Evolutionary conservation across 108 stramenopile genomes (phyloP).

Genomic region (Skeletonema menzelii): DNA sequence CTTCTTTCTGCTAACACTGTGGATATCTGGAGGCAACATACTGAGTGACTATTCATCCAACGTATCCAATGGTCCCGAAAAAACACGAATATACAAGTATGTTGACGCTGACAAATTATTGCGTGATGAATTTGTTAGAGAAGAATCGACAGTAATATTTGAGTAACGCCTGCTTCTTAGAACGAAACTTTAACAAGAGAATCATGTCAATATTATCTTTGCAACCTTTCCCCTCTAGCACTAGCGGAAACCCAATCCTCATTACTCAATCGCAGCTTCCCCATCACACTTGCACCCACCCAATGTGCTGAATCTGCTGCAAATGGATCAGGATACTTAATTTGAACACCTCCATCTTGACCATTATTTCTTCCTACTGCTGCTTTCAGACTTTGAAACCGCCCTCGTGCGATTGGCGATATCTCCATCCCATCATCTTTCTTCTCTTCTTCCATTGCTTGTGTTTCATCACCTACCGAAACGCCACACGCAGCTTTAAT

Average conservation of each 20-base stretch:
- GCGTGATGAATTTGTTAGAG: conserved; percentile 20
- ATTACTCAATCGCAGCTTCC: conserved; percentile 15
- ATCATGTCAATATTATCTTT: background rate
- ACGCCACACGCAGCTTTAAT: conserved; percentile 19
- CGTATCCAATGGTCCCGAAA: background rate
- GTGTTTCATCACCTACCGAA: background rate
- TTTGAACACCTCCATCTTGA: conserved; percentile 10
- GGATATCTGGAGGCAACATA: conserved; percentile 10
- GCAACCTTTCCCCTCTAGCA: background rate
- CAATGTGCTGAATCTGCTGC: conserved; percentile 29
- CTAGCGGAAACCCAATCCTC: conserved; percentile 7
- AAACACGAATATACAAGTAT: conserved; percentile 8
- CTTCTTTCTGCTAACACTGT: conserved; percentile 24
- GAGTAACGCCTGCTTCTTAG: background rate
- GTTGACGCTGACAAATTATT: conserved; percentile 26
- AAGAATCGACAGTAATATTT: conserved; percentile 19
- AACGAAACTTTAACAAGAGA: background rate
- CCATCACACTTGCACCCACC: conserved; percentile 39
- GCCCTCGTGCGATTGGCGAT: conserved; percentile 25
- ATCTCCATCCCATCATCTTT: conserved; percentile 14
- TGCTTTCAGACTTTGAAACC: conserved; percentile 19
- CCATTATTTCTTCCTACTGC: conserved; percentile 4
- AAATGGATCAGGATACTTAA: conserved; percentile 40
- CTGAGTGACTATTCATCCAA: conserved; percentile 7
- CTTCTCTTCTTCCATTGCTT: conserved; percentile 26